Conservation (phyloP, 805 yeast species). For the Ogataea polymorpha region DNA sequence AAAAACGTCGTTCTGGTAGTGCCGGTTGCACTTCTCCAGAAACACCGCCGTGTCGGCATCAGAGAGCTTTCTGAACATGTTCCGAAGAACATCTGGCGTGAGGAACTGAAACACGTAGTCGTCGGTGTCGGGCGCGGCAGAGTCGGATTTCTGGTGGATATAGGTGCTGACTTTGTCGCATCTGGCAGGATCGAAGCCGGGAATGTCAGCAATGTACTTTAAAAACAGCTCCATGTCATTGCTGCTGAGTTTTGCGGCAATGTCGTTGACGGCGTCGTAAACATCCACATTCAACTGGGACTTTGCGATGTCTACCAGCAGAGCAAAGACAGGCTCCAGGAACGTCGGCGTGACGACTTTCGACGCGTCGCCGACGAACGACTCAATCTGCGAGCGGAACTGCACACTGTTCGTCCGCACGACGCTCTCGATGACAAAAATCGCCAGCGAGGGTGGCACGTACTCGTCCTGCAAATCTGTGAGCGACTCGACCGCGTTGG, state of each 20-base stretch:
- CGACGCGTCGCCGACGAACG: constrained; percentile 36
- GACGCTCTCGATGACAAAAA: constrained; percentile 28
- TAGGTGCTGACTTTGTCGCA: constrained; percentile 22
- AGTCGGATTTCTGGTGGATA: constrained; percentile 19
- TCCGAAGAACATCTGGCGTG: constrained; percentile 32
- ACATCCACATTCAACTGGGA: constrained; percentile 22
- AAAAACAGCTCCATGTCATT: constrained; percentile 12
- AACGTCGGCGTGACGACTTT: constrained; percentile 30
- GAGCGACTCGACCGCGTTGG: constrained; percentile 28
- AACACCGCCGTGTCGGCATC: constrained; percentile 16
- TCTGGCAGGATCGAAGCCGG: constrained; percentile 20
- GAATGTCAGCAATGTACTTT: constrained; percentile 11
- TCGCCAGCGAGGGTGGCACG: constrained; percentile 24
- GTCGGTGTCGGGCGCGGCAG: constrained; percentile 8
- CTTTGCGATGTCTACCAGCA: constrained; percentile 31
- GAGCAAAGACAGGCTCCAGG: constrained; percentile 31
- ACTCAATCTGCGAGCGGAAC: constrained; percentile 28
- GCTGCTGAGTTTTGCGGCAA: constrained; percentile 30
- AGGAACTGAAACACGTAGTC: constrained; percentile 31
- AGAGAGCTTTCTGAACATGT: constrained; percentile 32
- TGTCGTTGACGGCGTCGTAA: constrained; percentile 36
- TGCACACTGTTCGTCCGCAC: constrained; percentile 23
- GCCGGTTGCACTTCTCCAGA: constrained; percentile 21
- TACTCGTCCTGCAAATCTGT: constrained; percentile 21
- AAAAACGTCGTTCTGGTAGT: constrained; percentile 23